These are phyloP conservation scores for Lantana camara DNA, from an alignment of 257 asterid genomes.

Conservation along the genomic window DNA sequence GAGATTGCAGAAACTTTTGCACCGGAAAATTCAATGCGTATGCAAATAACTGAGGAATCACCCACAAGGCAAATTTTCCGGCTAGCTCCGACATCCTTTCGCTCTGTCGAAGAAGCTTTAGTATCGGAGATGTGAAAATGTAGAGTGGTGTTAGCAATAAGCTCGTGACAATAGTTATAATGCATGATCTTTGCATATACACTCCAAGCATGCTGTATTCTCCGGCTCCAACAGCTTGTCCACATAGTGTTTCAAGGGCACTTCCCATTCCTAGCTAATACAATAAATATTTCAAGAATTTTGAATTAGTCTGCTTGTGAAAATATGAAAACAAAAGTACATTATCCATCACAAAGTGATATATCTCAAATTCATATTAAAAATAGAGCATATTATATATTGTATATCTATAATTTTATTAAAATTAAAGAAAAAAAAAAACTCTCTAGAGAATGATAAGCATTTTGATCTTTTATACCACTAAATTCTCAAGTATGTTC, in stretches of 20 bases:
- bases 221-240: slow-evolving; percentile 88
- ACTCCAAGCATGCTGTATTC: slow-evolving; percentile 68
- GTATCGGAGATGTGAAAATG: slow-evolving; percentile 55
- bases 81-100: slow-evolving; percentile 52
- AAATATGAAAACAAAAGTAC: no score
- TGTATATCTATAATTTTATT: no score
- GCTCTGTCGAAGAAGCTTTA: slow-evolving; percentile 51
- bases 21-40: slow-evolving; percentile 75
- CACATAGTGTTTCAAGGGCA: slow-evolving; percentile 87
- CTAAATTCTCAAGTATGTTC: no score
- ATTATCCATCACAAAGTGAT: no score
- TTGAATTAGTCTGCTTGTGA: no score
- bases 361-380: no score
- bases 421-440: no score
- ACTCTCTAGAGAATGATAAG: no score
- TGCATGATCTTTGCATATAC: slow-evolving; percentile 74
- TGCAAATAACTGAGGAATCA: slow-evolving; percentile 75
- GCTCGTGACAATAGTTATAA: slow-evolving; percentile 55
- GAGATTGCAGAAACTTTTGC: slow-evolving; percentile 85
- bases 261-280: slow-evolving; percentile 94
- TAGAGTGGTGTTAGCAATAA: slow-evolving; percentile 58
- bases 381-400: no score
- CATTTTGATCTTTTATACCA: no score
- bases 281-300: slow-evolving; percentile 22
- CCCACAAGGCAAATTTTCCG: slow-evolving; percentile 70